These are phyloP conservation scores for Microsporum canis DNA, from an alignment of 2,329 filamentous ascomycete species.

Conservation along the genomic window DNA sequence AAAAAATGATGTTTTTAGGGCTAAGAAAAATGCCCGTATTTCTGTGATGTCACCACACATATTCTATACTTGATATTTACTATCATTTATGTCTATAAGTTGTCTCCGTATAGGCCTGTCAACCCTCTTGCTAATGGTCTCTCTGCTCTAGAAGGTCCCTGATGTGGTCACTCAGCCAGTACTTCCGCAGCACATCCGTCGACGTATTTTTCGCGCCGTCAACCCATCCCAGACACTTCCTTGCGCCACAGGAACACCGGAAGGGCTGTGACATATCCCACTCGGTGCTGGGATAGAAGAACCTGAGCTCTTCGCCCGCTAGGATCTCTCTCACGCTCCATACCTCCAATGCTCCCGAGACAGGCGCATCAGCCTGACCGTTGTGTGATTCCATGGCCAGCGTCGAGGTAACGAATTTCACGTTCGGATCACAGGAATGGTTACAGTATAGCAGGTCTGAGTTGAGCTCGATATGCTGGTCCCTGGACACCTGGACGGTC, in stretches of 20 bases:
- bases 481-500: constrained; percentile 49
- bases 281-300: constrained; percentile 67
- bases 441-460: constrained; percentile 58
- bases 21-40: background rate
- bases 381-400: constrained; percentile 47
- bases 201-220: constrained; percentile 52
- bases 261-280: constrained; percentile 65
- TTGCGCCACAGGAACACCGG: constrained; percentile 49
- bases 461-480: constrained; percentile 52
- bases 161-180: constrained; percentile 54
- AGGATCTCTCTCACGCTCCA: constrained; percentile 14
- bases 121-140: background rate
- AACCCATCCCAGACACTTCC: constrained; percentile 50
- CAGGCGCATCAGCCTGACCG: constrained; percentile 26
- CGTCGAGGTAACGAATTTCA: constrained; percentile 46
- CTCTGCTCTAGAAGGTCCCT: constrained; percentile 10
- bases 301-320: constrained; percentile 38
- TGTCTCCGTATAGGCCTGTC: background rate
- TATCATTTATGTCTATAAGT: background rate
- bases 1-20: background rate
- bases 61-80: background rate
- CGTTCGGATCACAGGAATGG: constrained; percentile 55
- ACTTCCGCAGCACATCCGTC: constrained; percentile 41
- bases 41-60: background rate
- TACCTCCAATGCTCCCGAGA: constrained; percentile 13